Evolutionary conservation across 805 yeast species (phyloP), one percentile per base, ranked within the genome.

Genomic region (Metschnikowia colocasiae): DNA sequence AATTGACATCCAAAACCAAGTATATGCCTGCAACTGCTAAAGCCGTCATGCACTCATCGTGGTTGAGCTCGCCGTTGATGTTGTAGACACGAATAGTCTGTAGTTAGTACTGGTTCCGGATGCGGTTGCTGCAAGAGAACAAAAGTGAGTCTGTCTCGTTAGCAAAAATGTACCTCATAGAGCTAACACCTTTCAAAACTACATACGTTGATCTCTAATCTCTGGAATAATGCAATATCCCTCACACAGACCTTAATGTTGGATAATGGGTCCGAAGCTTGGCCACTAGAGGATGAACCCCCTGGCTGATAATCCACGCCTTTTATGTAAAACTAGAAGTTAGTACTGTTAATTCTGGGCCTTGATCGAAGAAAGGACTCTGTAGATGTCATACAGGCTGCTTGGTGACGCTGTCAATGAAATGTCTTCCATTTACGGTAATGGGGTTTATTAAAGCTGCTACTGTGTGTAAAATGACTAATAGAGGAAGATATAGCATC

Each of bases 221-320:
- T 79, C 67, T 91, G 96, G 63, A 92, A 87, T 23, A 90, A 68
- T 13, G 75, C 71, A 18, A 88, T 80, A 63, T 92, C 98, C 55
- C 97, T 78, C 4, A 91, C 85, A 69, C 98, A 92, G 16, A 65
- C 59, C 10, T 75, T 67, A 3, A 82, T 75, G 58, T 88, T 84
- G 2, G 96, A 84, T 36, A 92, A 71, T 0, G 97, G 96, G 61
- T 92, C 98, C 8, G 56, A 61, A 6, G 58, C 51, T 3, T 59
- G 65, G n/a, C 70, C 70, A 20, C 82, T 82, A 0, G 83, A 91
- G 0, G 96, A 83, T 0, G 96, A 83, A 0, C 97, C 98, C 8
- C 97, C 97, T 0, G 97, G 97, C 60, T 92, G 97, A 61, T 91
- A 91, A 64, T 92, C 98, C 1, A 92, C 86, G 16, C 98, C 98